Evolutionary conservation across 2,329 filamentous ascomycete species (phyloP), one percentile per base, ranked within the genome.

Genomic region (Metarhizium robertsii): DNA sequence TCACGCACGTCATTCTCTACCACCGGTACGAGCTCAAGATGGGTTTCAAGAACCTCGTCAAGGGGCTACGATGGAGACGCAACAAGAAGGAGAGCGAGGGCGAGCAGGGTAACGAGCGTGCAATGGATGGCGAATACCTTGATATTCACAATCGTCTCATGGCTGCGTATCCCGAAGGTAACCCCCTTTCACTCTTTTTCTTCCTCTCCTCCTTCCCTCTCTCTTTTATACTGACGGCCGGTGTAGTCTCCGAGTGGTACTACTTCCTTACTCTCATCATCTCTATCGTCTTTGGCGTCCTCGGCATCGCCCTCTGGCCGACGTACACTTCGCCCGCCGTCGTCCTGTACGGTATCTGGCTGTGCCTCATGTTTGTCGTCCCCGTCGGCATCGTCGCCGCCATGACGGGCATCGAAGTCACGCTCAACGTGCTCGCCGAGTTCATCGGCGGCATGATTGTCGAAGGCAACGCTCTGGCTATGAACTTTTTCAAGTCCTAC

Each of bases 141-240:
- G 73, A 75, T 57, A 65, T 76, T 2, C 77, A 79, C 62, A 73
- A 72, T 55, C 69, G 73, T 2, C 68, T 79, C 20, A 79, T 80
- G 75, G 63, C 65, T 11, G 61, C 61, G 1, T 79, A 80, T 58
- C 68, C 66, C 3, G 75, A 78, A 60, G 57, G 57, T 56, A 43
- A n/a, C 20, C 25, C n/a, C 3, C 34, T n/a, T 25, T 49, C 16
- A 11, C 32, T 14, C 4, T 30, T 6, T 29, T 14, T 7, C 40
- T n/a, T 16, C 11, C 25, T 48, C 10, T n/a, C 16, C 20, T 11
- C 4, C 34, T 4, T 30, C 25, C 10, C n/a, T 2, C 18, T 11
- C 7, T 11, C 7, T 34, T 7, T 34, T 11, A 34, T 34, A 11
- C 1, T 34, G 32, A 34, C 10, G 32, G 32, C 32, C 10, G 6